A percentile compares a stretch with the other conserved stretches of the same genome.
Conservation (phyloP, 106 monocot genomes). For the Apostasia shenzhenica region DNA sequence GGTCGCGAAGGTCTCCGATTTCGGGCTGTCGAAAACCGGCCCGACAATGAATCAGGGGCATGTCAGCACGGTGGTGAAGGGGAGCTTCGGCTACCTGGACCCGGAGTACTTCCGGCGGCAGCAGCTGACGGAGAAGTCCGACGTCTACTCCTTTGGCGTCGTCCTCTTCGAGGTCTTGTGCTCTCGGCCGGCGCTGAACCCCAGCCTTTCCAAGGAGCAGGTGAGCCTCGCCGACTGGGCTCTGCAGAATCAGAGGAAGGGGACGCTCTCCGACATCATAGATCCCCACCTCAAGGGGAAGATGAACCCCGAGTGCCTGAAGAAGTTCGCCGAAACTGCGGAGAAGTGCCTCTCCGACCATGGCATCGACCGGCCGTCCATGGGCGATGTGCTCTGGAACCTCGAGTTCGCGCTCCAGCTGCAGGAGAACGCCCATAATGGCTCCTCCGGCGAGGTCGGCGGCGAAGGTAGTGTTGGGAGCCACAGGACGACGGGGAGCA, state of each 20-base stretch:
- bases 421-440: slow-evolving; percentile 35
- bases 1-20: slow-evolving; percentile 83
- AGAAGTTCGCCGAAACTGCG: slow-evolving; percentile 47
- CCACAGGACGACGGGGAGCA: background rate
- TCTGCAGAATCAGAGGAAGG: slow-evolving; percentile 32
- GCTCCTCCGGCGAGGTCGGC: background rate
- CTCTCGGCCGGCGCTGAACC: slow-evolving; percentile 56
- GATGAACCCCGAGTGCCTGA: slow-evolving; percentile 55
- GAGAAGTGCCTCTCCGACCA: slow-evolving; percentile 66
- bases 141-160: slow-evolving; percentile 84
- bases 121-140: slow-evolving; percentile 76
- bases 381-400: slow-evolving; percentile 91
- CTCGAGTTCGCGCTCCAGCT: slow-evolving; percentile 55
- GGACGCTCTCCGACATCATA: slow-evolving; percentile 31
- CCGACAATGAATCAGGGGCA: slow-evolving; percentile 60
- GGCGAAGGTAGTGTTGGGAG: background rate
- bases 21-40: slow-evolving; percentile 79
- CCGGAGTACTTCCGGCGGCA: slow-evolving; percentile 80
- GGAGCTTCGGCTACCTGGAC: slow-evolving; percentile 82
- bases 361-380: slow-evolving; percentile 55
- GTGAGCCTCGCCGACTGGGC: slow-evolving; percentile 71
- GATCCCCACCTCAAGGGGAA: slow-evolving; percentile 44
- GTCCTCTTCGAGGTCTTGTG: slow-evolving; percentile 75
- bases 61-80: slow-evolving; percentile 86
- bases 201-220: slow-evolving; percentile 51